These are phyloP conservation scores for Collybiopsis luxurians DNA, from an alignment of 768 basidiomycete genomes.

Conservation along the genomic window DNA sequence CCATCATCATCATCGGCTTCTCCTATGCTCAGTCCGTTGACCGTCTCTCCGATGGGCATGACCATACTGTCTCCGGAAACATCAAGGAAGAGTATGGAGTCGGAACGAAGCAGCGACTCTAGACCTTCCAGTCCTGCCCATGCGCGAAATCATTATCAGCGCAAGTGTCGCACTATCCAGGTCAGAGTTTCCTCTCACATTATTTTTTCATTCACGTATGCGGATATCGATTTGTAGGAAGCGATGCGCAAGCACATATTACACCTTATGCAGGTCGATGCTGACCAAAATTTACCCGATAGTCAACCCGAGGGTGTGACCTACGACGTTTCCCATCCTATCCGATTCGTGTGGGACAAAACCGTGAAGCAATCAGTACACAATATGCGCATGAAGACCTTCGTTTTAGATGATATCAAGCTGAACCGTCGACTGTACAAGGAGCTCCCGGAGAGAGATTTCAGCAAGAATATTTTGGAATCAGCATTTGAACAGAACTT, in stretches of 20 bases:
- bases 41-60: constrained; percentile 3
- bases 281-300: constrained; percentile 58
- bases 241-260: constrained; percentile 71
- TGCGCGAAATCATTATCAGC: constrained; percentile 57
- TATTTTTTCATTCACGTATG: too few relatives aligned
- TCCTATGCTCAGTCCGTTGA: constrained; percentile 11
- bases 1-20: constrained; percentile 17
- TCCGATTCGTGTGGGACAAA: constrained; percentile 80
- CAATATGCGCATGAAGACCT: constrained; percentile 68
- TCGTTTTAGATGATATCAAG: constrained; percentile 59
- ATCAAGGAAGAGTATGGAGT: constrained; percentile 26
- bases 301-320: constrained; percentile 54
- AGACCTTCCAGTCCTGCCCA: constrained; percentile 30
- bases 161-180: constrained; percentile 63
- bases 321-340: constrained; percentile 45
- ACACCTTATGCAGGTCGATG: constrained; percentile 52
- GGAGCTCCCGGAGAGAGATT: constrained; percentile 64
- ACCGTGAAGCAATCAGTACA: constrained; percentile 74
- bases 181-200: too few relatives aligned
- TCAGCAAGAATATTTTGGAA: constrained; percentile 58
- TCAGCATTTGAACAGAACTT: constrained; percentile 69
- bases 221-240: too few relatives aligned
- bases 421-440: constrained; percentile 54
- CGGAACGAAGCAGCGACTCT: constrained; percentile 32
- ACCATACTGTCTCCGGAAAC: constrained; percentile 8